Base-by-base conservation (phyloP, 2,329 filamentous ascomycete genomes). In the Cercospora janseana region DNA sequence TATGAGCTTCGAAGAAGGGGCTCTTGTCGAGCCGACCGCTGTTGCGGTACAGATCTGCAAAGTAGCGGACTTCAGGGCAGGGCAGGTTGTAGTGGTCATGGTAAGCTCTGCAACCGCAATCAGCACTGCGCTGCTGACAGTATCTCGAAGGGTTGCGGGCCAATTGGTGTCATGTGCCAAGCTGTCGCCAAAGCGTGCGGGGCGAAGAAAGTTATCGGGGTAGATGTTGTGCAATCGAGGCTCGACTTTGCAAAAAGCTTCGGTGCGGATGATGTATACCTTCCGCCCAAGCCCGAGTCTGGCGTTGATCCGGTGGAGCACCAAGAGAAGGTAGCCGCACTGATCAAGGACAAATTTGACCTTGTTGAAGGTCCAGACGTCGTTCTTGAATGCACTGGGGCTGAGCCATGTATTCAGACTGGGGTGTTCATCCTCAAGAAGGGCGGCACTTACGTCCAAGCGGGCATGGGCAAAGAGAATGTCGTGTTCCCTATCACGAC, bases 121-220 rank as follows among this genome's bases (percentile, higher is more conserved):
- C 35, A 16, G 10, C 2, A 24, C 23, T 6, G 2, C 7, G 6
- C 20, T 13, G 12, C 35, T 40, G 7, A 40, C 35, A 40, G n/a
- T 13, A 40, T 24, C 7, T 40, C 7, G 21, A 2, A 40, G 35
- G 73, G 73, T 9, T 71, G 70, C 7, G 73, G 72, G 0, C 72
- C 73, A 1, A 88, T 96, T 2, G 91, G 91, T 4, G 76, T 95
- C 23, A 78, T 95, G 41, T 94, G 88, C 73, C 87, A 86, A 26
- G 88, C 88, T 4, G 89, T 95, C 2, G 88, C 89, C 7, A 81
- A 79, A 58, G 84, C 87, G 0, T 92, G 87, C 61, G 91, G 91
- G 8, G 90, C 91, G 1, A 79, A 78, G 49, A 91, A 83, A 66
- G 79, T 95, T 8, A 83, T 94, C 20, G 81, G 80, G 4, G 88